Percentiles rank a stretch among this genome's conserved stretches.
Conservation (phyloP, 257 asterid species). For the Rhazya stricta region DNA sequence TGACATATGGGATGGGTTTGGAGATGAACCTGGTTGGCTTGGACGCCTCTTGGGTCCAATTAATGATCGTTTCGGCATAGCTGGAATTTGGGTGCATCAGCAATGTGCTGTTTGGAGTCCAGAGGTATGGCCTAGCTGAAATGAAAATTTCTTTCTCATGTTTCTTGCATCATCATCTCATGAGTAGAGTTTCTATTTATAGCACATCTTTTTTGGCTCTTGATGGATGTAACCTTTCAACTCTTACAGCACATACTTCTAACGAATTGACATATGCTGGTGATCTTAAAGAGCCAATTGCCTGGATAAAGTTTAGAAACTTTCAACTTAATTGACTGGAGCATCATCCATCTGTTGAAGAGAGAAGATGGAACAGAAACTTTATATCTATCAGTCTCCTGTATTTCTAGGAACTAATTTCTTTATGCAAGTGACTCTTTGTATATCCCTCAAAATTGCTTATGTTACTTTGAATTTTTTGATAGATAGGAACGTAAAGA, state of each 20-base stretch:
- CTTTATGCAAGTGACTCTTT: background rate
- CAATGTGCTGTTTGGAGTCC: constrained; percentile 99
- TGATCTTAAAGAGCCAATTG: background rate
- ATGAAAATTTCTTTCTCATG: background rate
- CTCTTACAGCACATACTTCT: background rate
- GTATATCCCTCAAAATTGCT: background rate
- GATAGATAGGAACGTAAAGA: background rate
- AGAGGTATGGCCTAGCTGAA: constrained; percentile 54
- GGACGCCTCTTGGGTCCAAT: constrained; percentile 97
- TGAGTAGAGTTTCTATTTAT: background rate
- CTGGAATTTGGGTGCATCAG: constrained; percentile 99
- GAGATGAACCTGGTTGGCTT: constrained; percentile 92
- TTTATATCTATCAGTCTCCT: background rate
- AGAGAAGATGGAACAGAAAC: background rate
- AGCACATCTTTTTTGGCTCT: background rate
- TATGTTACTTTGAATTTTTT: background rate
- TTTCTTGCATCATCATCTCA: background rate
- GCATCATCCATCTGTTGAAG: background rate
- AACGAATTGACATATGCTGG: background rate
- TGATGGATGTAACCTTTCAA: background rate
- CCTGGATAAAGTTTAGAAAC: background rate
- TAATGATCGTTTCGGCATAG: constrained; percentile 90
- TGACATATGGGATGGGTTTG: constrained; percentile 95
- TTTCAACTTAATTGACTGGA: background rate
- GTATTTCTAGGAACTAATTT: background rate